phyloP scores from a whole-genome alignment of 176 grass and related monocot species.

The Hsuehochloa calcarea region DNA sequence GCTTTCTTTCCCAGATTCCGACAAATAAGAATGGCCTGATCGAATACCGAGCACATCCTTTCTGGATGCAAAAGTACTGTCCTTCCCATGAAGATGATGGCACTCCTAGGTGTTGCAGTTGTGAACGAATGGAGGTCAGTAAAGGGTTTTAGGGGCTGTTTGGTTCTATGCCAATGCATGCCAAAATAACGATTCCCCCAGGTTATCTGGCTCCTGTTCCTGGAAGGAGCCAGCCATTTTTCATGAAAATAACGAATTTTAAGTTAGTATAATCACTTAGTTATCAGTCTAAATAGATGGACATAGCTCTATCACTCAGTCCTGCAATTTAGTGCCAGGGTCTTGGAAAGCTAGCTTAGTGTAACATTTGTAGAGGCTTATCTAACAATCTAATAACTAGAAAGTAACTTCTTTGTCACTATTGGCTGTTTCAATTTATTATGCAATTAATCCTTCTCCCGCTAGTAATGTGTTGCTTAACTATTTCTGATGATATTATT shows the following conservation, averaged over 20 bases:
- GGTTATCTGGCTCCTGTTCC: background rate
- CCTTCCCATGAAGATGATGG: constrained; percentile 83
- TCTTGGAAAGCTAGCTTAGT: background rate
- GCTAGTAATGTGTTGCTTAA: constrained; percentile 14
- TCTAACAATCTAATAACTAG: background rate
- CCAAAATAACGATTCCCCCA: background rate
- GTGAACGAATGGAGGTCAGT: constrained; percentile 95
- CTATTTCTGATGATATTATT: background rate
- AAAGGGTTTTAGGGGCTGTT: background rate
- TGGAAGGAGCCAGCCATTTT: background rate
- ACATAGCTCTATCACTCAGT: background rate
- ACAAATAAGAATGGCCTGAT: constrained; percentile 67
- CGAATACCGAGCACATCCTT: constrained; percentile 91
- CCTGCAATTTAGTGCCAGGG: background rate
- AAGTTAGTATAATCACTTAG: background rate
- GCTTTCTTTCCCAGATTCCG: constrained; percentile 65
- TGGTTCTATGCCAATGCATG: no score
- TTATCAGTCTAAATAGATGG: background rate
- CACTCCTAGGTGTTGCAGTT: constrained; percentile 94
- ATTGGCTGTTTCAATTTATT: constrained; percentile 17
- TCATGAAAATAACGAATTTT: background rate
- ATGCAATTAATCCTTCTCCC: background rate
- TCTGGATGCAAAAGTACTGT: constrained; percentile 94
- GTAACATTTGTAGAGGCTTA: background rate
- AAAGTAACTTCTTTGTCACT: background rate